phyloP scores from a whole-genome alignment of 2,329 filamentous ascomycete genomes.

The Fusarium verrucosum region DNA sequence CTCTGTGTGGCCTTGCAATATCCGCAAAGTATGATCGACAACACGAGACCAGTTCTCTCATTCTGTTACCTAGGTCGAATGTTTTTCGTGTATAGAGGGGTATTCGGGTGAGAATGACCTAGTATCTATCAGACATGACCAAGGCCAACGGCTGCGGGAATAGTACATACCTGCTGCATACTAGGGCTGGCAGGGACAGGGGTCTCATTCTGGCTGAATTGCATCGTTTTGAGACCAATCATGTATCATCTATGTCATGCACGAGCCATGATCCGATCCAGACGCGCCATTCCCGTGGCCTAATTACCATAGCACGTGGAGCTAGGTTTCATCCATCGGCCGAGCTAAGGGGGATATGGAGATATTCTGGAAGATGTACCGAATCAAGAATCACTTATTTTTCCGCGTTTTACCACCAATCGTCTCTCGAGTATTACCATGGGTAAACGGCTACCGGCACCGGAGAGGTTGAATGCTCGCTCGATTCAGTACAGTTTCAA shows the following conservation, averaged over 20 bases:
- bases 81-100: background rate
- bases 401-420: conserved; percentile 7
- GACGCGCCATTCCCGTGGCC: background rate
- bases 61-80: background rate
- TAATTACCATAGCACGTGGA: background rate
- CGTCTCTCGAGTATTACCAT: background rate
- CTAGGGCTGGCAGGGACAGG: background rate
- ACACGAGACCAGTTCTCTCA: background rate
- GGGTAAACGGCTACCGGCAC: conserved; percentile 1
- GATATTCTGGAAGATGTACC: conserved; percentile 17
- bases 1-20: background rate
- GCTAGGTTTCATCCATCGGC: conserved; percentile 1
- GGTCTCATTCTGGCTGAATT: conserved; percentile 6
- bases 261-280: background rate
- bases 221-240: background rate
- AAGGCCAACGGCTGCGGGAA: background rate
- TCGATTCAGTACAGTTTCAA: background rate
- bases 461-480: background rate
- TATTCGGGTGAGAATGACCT: background rate
- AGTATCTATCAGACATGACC: background rate
- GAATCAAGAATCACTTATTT: background rate
- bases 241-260: background rate
- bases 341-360: background rate
- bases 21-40: background rate
- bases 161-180: background rate